A percentile compares a stretch with the other conserved stretches of the same genome.
Evolutionary conservation across 108 stramenopile genomes (phyloP).

Genomic region (Hondaea fermentalgiana): DNA sequence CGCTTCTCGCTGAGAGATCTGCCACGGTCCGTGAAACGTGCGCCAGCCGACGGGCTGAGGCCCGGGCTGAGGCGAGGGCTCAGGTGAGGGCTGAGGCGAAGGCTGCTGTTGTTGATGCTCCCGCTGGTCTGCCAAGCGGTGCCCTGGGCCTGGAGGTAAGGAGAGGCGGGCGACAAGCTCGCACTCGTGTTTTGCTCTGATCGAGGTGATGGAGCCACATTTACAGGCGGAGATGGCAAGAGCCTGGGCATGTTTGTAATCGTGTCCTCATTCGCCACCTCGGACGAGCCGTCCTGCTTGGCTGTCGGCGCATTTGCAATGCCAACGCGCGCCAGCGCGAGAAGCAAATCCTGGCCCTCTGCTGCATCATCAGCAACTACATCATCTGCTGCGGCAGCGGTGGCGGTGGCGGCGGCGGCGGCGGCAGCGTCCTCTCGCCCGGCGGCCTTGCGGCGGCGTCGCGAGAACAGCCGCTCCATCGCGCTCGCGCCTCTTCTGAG

Average conservation of each 20-base stretch:
- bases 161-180: not conserved
- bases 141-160: not conserved
- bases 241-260: not conserved
- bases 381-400: too few species aligned
- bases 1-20: not conserved
- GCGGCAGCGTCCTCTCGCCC: too few species aligned
- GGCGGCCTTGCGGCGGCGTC: too few species aligned
- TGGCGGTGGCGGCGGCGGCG: too few species aligned
- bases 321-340: not conserved
- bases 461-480: too few species aligned
- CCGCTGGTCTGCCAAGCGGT: too few species aligned
- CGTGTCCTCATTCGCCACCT: not conserved
- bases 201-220: not conserved
- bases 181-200: not conserved
- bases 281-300: not conserved
- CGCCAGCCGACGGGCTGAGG: too few species aligned
- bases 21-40: too few species aligned
- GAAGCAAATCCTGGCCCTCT: not conserved
- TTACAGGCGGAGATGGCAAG: not conserved
- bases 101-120: too few species aligned
- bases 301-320: not conserved
- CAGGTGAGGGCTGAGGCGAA: too few species aligned
- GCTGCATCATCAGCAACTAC: not conserved
- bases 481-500: too few species aligned
- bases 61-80: too few species aligned